Base-by-base conservation (phyloP, 768 basidiomycete species). In the Boletus bicolor region DNA sequence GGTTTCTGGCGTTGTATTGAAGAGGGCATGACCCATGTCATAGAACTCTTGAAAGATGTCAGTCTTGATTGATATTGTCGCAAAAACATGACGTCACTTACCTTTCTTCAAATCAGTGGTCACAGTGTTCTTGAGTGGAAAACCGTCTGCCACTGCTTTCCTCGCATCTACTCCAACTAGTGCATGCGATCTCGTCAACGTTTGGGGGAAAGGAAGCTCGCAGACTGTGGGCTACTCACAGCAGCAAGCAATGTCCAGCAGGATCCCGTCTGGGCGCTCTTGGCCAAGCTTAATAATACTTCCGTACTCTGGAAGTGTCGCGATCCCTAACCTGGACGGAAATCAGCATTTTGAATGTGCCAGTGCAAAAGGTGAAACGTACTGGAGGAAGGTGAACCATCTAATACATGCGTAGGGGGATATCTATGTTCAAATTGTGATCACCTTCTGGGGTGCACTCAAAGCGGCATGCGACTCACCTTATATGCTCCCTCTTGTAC, bases 11-110 rank as follows among this genome's bases (percentile, higher is more conserved):
- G 79, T 82, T 2, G 80, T 77, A 41, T 68, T 79, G 74, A 87
- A 89, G 17, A 89, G 73, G 32, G 79, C 75, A 54, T 87, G 84
- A 1, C 85, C 84, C 7, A 79, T 67, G 2, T 80, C 72, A 79
- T 81, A 82, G 56, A 82, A 87, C 3, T 69, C 85, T 86, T 44
- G 19, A 42, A 37, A 21, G 24, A 28, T 5, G 30, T 37, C 5
- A 50, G 15, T 4, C 0, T 39, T 4, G 12, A 26, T 17, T 11
- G 19, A 32, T 7, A 35, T 10, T 7, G 4, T 38, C 35, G 15
- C 5, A 21, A 51, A 15, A 41, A 4, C 14, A 24, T 6, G 4
- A 42, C 34, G 10, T 39, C 32, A 6, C 12, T 51, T 45, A 74
- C 80, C 76, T 48, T 70, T 50, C 17, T 60, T 56, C n/a, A 81